Percentiles rank a stretch among this genome's conserved stretches.
Evolutionary conservation across 1,139 yeast genomes (phyloP).

Genomic region (Eremothecium coryli): DNA sequence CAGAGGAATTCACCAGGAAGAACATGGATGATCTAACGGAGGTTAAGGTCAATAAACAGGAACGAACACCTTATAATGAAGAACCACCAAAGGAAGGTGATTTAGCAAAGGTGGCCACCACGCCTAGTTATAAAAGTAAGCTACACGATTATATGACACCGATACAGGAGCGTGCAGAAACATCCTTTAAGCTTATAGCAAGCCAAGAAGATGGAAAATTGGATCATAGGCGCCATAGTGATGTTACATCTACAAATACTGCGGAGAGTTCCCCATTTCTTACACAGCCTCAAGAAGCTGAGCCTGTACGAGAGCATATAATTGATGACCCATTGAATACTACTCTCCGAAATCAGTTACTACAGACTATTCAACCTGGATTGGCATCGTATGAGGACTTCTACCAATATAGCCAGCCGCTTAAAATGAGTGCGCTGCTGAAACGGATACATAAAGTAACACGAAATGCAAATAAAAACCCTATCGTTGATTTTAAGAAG

Average conservation of each 20-base stretch:
- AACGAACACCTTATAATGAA: slow-evolving; percentile 9
- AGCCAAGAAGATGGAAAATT: slow-evolving; percentile 6
- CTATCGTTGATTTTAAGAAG: slow-evolving; percentile 28
- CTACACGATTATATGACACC: slow-evolving; percentile 25
- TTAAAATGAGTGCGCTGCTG: slow-evolving; percentile 31
- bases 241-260: slow-evolving; percentile 9
- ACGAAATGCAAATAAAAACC: slow-evolving; percentile 33
- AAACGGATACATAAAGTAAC: slow-evolving; percentile 33
- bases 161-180: slow-evolving; percentile 25
- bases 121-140: slow-evolving; percentile 11
- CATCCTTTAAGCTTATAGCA: slow-evolving; percentile 9
- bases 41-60: slow-evolving; percentile 13
- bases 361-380: slow-evolving; percentile 26
- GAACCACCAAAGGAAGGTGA: slow-evolving; percentile 3
- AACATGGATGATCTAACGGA: slow-evolving; percentile 33
- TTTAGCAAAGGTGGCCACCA: slow-evolving; percentile 8
- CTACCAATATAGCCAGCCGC: slow-evolving; percentile 26
- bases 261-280: slow-evolving; percentile 25
- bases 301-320: slow-evolving; percentile 5
- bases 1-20: slow-evolving; percentile 32
- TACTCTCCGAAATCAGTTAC: slow-evolving; percentile 13
- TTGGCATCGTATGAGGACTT: slow-evolving; percentile 29
- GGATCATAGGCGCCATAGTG: slow-evolving; percentile 8
- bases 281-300: slow-evolving; percentile 17
- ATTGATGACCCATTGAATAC: slow-evolving; percentile 21